Conservation (phyloP, 2,329 filamentous ascomycete species). For the Nigrospora sphaerica region DNA sequence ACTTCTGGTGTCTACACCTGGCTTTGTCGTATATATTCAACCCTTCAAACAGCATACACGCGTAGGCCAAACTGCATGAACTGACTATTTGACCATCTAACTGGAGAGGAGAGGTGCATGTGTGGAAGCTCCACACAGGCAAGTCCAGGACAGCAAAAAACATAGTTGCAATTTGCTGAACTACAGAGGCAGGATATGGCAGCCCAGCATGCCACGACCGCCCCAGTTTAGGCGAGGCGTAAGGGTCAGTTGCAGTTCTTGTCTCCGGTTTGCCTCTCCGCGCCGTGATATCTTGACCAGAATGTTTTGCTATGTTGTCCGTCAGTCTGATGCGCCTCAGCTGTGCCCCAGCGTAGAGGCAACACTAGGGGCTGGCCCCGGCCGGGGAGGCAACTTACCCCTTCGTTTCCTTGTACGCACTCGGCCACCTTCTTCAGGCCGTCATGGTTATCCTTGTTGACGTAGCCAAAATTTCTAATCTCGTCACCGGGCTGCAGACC, state of each 20-base stretch:
- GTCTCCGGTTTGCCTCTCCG: slow-evolving; percentile 30
- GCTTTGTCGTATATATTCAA: no score
- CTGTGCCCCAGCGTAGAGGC: not conserved
- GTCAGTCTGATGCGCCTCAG: slow-evolving; percentile 5
- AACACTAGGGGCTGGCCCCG: not conserved
- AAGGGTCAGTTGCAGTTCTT: slow-evolving; percentile 63
- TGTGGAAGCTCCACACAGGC: no score
- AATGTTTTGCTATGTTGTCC: slow-evolving; percentile 51
- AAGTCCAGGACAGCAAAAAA: no score
- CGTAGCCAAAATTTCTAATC: slow-evolving; percentile 78
- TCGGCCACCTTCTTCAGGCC: slow-evolving; percentile 80
- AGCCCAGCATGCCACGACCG: slow-evolving; percentile 81
- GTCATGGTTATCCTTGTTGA: slow-evolving; percentile 80
- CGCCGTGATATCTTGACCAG: slow-evolving; percentile 58
- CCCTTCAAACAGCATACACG: no score
- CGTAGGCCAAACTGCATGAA: no score
- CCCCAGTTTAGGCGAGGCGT: slow-evolving; percentile 80
- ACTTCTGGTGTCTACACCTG: no score
- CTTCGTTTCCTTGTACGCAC: slow-evolving; percentile 82
- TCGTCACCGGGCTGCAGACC: slow-evolving; percentile 75
- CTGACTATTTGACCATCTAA: no score
- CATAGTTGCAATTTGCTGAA: no score
- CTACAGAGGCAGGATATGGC: slow-evolving; percentile 78
- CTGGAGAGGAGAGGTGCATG: no score
- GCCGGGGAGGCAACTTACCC: slow-evolving; percentile 50